Conservation (phyloP, 2,329 filamentous ascomycete species). For the Penicillium sp. region DNA sequence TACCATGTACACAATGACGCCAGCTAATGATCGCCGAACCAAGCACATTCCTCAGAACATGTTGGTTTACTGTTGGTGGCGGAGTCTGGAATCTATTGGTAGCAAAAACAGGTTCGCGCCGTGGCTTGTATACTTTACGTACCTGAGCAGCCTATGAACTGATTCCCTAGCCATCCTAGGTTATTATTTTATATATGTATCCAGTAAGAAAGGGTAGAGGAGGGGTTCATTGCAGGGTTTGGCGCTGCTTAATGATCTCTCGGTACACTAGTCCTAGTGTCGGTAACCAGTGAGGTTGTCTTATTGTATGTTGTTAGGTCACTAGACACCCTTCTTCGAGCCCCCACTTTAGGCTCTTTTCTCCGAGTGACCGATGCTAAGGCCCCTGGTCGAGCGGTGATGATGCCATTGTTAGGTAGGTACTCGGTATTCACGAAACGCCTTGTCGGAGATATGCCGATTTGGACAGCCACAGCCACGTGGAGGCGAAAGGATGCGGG, state of each 20-base stretch:
- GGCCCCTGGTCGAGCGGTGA: background rate
- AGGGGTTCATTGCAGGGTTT: background rate
- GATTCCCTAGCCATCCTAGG: background rate
- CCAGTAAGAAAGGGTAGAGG: background rate
- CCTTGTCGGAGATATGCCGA: background rate
- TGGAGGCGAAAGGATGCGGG: constrained; percentile 7
- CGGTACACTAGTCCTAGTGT: background rate
- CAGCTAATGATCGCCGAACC: background rate
- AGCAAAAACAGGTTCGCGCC: background rate
- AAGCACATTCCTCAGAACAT: background rate
- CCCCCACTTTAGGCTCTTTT: background rate
- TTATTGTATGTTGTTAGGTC: background rate
- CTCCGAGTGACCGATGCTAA: background rate
- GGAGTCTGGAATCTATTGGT: background rate
- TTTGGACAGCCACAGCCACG: constrained; percentile 3
- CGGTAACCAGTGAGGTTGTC: background rate
- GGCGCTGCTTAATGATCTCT: background rate
- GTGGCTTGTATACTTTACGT: background rate
- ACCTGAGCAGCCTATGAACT: background rate
- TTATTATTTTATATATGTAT: background rate
- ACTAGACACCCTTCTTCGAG: background rate
- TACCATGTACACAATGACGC: background rate
- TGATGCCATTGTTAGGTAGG: background rate
- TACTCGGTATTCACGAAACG: background rate
- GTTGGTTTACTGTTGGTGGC: background rate